Percentiles rank a stretch among this genome's conserved stretches.
Conservation (phyloP, 2,329 filamentous ascomycete genomes). For the Hyphodiscus sp. region DNA sequence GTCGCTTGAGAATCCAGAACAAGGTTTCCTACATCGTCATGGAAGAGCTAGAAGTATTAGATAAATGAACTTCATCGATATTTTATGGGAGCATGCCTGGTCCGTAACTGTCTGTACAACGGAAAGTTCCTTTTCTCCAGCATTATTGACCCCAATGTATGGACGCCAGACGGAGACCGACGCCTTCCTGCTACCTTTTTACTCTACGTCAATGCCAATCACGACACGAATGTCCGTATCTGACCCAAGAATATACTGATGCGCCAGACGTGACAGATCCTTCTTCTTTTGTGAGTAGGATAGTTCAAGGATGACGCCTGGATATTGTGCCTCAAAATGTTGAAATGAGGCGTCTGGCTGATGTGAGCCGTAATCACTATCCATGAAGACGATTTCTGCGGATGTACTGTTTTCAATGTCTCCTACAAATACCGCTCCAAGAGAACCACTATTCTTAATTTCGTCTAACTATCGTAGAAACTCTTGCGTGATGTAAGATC, state of each 20-base stretch:
- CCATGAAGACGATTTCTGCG: conserved; percentile 10
- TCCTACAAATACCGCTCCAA: no score
- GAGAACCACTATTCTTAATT: no score
- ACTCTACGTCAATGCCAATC: conserved; percentile 27
- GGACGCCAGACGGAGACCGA: conserved; percentile 14
- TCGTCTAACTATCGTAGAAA: no score
- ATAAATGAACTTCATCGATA: background rate
- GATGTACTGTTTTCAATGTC: no score
- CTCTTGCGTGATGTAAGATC: no score
- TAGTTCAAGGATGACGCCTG: conserved; percentile 24
- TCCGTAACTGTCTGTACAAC: conserved; percentile 15
- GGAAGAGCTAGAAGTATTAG: conserved; percentile 12
- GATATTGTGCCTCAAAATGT: conserved; percentile 16
- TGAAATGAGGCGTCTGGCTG: conserved; percentile 16
- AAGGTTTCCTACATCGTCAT: conserved; percentile 11
- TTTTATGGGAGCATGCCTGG: conserved; percentile 7
- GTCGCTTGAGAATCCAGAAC: conserved; percentile 13
- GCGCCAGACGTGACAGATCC: conserved; percentile 21
- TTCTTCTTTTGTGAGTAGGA: conserved; percentile 25
- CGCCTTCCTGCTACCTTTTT: conserved; percentile 19
- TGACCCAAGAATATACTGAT: conserved; percentile 25
- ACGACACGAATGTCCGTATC: conserved; percentile 23
- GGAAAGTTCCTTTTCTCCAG: conserved; percentile 13
- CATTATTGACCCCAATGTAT: conserved; percentile 12
- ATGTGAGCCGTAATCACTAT: conserved; percentile 12